phyloP scores from a whole-genome alignment of 306 rosid genomes.

The Glycine tomentella region DNA sequence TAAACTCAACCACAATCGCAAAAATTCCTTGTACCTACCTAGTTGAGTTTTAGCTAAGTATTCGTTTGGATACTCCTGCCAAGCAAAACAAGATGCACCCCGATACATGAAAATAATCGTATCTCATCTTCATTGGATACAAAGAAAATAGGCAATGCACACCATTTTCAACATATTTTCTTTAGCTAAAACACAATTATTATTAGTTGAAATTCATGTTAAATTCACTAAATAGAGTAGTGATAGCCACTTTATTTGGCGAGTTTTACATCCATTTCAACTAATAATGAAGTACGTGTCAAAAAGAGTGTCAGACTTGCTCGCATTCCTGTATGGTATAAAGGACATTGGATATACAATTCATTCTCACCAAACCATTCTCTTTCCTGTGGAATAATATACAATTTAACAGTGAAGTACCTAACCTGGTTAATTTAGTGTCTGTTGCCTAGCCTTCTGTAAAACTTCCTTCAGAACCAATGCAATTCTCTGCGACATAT shows the following conservation, averaged over 20 bases:
- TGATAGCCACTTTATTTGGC: background rate
- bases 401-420: conserved; percentile 43
- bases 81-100: background rate
- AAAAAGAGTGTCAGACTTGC: background rate
- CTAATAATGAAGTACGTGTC: background rate
- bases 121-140: background rate
- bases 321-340: conserved; percentile 39
- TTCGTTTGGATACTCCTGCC: background rate
- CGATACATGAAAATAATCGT: background rate
- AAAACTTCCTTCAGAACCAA: conserved; percentile 75
- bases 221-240: background rate
- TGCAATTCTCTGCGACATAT: conserved; percentile 87
- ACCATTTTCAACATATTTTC: background rate
- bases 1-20: background rate
- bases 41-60: background rate
- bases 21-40: background rate
- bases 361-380: conserved; percentile 27
- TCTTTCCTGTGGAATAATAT: conserved; percentile 44
- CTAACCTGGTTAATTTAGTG: conserved; percentile 40
- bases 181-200: background rate
- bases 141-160: too few species aligned
- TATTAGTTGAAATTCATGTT: background rate
- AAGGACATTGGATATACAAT: conserved; percentile 24
- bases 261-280: background rate
- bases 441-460: conserved; percentile 57